Conservation (phyloP, 495 filamentous ascomycete genomes). For the Annulohypoxylon moriforme region DNA sequence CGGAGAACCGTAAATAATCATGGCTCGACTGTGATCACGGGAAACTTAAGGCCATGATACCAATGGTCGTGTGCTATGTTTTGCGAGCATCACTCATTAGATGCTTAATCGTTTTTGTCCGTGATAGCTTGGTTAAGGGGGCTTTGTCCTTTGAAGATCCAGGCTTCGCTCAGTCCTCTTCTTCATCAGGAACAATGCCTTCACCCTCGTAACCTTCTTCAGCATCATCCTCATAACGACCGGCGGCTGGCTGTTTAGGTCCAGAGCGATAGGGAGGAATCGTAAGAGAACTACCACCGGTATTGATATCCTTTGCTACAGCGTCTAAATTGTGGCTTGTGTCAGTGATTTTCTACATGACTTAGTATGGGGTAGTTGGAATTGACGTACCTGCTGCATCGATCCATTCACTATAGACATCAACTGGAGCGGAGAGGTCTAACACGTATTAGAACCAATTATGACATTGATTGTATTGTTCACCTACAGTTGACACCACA, state of each 20-base stretch:
- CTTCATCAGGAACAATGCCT: slow-evolving; percentile 57
- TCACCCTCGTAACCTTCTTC: slow-evolving; percentile 61
- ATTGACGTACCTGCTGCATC: slow-evolving; percentile 87
- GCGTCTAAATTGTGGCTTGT: slow-evolving; percentile 47
- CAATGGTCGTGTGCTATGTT: background rate
- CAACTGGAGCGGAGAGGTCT: slow-evolving; percentile 90
- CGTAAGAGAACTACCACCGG: slow-evolving; percentile 36
- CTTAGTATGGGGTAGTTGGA: background rate
- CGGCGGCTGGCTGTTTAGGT: slow-evolving; percentile 55
- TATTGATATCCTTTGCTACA: slow-evolving; percentile 55
- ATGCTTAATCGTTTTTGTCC: background rate
- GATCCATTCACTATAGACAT: slow-evolving; percentile 98
- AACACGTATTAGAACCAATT: slow-evolving; percentile 16
- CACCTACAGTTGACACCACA: slow-evolving; percentile 89
- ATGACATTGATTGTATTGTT: background rate
- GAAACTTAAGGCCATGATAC: background rate
- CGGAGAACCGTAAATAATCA: background rate
- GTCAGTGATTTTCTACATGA: slow-evolving; percentile 26
- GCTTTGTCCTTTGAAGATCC: background rate
- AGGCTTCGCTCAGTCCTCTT: slow-evolving; percentile 49
- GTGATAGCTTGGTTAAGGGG: background rate
- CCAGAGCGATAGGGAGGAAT: slow-evolving; percentile 43
- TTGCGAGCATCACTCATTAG: background rate
- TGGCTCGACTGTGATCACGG: background rate
- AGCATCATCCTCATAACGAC: slow-evolving; percentile 61